Conservation (phyloP, 83 land plant species). For the Thuja plicata region DNA sequence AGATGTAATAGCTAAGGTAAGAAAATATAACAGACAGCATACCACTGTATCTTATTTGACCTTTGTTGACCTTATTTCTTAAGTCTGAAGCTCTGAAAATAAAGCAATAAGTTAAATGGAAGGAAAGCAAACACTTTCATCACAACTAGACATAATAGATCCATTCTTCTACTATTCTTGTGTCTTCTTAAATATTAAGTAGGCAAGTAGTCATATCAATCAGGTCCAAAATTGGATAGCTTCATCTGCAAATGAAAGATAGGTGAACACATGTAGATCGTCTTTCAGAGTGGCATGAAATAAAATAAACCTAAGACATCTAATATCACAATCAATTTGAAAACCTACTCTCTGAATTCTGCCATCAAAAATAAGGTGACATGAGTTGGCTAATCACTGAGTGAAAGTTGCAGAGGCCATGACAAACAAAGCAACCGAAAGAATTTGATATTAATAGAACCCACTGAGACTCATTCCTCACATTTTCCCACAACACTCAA, state of each 20-base stretch:
- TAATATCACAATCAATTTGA: background rate
- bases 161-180: background rate
- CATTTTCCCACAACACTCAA: too few relatives aligned
- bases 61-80: background rate
- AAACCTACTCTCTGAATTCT: background rate
- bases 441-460: background rate
- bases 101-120: background rate
- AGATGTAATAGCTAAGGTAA: background rate
- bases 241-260: too few relatives aligned
- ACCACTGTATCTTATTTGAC: background rate
- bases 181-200: background rate
- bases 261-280: too few relatives aligned
- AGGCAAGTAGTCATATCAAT: too few relatives aligned
- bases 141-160: background rate
- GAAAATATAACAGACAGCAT: background rate
- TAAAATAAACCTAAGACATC: background rate
- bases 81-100: background rate
- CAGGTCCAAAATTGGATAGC: too few relatives aligned
- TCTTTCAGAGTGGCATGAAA: background rate
- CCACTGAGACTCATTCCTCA: background rate
- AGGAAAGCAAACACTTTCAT: background rate
- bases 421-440: background rate
- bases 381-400: background rate
- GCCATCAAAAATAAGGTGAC: background rate
- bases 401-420: background rate